Evolutionary conservation across 202 grass and related monocot genomes (phyloP), one percentile per base, ranked within the genome.

Genomic region (Schoenoplectus tabernaemontani): DNA sequence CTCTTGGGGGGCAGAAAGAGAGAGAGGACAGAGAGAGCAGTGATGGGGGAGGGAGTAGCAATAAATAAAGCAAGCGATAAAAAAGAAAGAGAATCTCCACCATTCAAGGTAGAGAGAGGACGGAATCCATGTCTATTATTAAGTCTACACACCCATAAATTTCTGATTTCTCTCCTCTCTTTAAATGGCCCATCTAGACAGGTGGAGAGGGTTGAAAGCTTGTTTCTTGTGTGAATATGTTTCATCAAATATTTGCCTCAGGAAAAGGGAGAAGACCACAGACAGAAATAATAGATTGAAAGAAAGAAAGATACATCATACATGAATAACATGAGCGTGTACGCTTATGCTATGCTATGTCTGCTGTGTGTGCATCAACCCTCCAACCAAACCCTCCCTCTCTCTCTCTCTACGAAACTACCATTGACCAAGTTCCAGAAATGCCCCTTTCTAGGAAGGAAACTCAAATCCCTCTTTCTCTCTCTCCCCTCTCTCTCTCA

Each of bases 361-460:
- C 23, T 36, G 62, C 42, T 54, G 38, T 38, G 78, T 68, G 24
- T 80, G 41, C 67, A 82, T 78, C 72, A 28, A 53, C 57, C 59
- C 39, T 37, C 57, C 68, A 63, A 53, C 81, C 66, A 60, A 76
- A 51, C 82, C 82, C 2, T 62, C 47, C 76, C 65, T 44, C 9
- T 53, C 19, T 41, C 67, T 76, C 82, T 66, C 82, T 83, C 53
- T 83, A 83, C 66, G 57, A 83, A 83, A 75, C 81, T 83, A 83
- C 81, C 57, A 62, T 59, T 83, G 56, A 73, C 81, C 69, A 76
- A 83, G 68, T 83, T 83, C 81, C 81, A 73, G 58, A 83, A 83
- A 64, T 83, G 81, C 81, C 81, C 81, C 70, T 83, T 76, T 56
- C 67, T 77, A 83, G 51, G 36, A 60, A 73, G 57, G 81, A 76